These are phyloP conservation scores for Aspergillus phoenicis DNA, from an alignment of 2,329 filamentous ascomycete genomes.

Conservation along the genomic window DNA sequence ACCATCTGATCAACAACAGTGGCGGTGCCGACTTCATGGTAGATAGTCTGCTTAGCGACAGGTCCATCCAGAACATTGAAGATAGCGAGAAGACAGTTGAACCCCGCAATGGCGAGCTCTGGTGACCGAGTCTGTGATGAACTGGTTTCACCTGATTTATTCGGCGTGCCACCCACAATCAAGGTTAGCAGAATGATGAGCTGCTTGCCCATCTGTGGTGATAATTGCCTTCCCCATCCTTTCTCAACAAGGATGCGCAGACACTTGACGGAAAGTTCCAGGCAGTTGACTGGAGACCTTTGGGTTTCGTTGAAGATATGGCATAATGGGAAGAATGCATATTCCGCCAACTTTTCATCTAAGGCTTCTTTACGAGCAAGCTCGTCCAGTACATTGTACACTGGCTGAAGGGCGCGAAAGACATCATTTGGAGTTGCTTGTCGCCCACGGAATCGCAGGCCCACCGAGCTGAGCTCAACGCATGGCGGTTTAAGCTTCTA, in stretches of 20 bases:
- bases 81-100: slow-evolving; percentile 68
- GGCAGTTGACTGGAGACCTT: slow-evolving; percentile 65
- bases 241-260: slow-evolving; percentile 71
- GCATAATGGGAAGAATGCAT: slow-evolving; percentile 90
- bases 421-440: slow-evolving; percentile 51
- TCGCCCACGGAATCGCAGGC: slow-evolving; percentile 53
- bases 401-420: slow-evolving; percentile 48
- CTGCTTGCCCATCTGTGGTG: slow-evolving; percentile 75
- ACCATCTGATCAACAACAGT: slow-evolving; percentile 82
- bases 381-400: slow-evolving; percentile 43
- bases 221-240: slow-evolving; percentile 76
- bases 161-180: slow-evolving; percentile 72
- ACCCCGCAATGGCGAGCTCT: slow-evolving; percentile 73
- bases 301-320: slow-evolving; percentile 79
- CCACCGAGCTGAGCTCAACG: slow-evolving; percentile 59
- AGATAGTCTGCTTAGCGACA: slow-evolving; percentile 45
- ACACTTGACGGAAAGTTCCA: slow-evolving; percentile 77
- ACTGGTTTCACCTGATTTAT: slow-evolving; percentile 43
- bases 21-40: slow-evolving; percentile 61
- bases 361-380: slow-evolving; percentile 52
- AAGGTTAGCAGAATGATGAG: slow-evolving; percentile 83
- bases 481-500: slow-evolving; percentile 60
- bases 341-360: slow-evolving; percentile 85
- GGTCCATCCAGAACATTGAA: slow-evolving; percentile 60
- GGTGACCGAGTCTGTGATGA: slow-evolving; percentile 55